A percentile compares a stretch with the other conserved stretches of the same genome.
These are phyloP conservation scores for carrot (Daucus carota) DNA, from an alignment of 129 eudicot genomes.

Conservation along the genomic window DNA sequence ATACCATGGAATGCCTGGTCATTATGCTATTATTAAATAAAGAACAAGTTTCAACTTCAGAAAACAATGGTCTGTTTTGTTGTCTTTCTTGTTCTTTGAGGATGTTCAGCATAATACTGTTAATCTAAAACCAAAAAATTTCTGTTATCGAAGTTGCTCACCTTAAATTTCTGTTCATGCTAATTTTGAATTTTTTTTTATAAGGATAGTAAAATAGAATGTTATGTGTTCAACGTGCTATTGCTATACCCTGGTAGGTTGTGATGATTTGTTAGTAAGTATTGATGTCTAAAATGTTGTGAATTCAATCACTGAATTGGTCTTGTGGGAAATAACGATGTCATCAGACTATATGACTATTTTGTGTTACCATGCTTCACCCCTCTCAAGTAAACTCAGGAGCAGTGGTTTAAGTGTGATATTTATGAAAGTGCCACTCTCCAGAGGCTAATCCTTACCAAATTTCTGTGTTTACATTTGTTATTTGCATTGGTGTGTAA, in stretches of 20 bases:
- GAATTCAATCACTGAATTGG: not conserved
- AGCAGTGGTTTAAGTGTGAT: no score
- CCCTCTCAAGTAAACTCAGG: no score
- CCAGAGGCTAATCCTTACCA: no score
- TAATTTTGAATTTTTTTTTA: not conserved
- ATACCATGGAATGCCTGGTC: not conserved
- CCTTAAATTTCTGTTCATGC: not conserved
- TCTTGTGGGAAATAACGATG: not conserved
- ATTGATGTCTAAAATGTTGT: no score
- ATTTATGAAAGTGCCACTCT: no score
- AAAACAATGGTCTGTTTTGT: not conserved
- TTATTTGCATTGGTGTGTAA: no score
- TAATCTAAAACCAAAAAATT: not conserved
- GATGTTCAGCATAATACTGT: not conserved
- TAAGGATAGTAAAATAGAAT: not conserved
- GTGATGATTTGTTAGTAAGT: not conserved
- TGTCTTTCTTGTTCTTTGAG: conserved; percentile 6
- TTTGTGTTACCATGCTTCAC: no score
- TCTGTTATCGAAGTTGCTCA: not conserved
- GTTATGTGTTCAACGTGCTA: not conserved
- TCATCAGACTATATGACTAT: no score
- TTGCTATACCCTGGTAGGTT: not conserved
- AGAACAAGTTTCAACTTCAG: not conserved
- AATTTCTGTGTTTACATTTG: no score
- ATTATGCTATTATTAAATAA: conserved; percentile 12